Base-by-base conservation (phyloP, 176 grass and related monocot species). In the Areca catechu region DNA sequence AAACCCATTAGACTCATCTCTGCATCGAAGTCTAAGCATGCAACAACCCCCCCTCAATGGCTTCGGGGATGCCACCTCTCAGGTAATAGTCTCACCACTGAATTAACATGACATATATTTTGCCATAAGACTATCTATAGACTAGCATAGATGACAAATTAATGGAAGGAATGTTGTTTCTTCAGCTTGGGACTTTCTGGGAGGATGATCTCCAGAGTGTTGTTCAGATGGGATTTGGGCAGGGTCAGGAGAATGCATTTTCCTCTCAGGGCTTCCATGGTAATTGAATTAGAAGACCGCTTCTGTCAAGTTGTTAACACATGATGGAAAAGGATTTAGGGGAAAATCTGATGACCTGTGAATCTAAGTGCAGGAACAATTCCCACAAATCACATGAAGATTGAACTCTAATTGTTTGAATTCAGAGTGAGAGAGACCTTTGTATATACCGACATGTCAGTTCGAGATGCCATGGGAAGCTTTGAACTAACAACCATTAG, bases 121-220 rank as follows among this genome's bases (percentile, higher is more conserved):
- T 43, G 34, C 34, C 34, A 10, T 43, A 14, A 43, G 7, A 14
- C 14, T 43, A 43, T 43, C 34, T 12, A 2, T 12, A 14, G 34
- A 12, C 34, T 10, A 34, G 30, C 7, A 34, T 34, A 34, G 30
- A 34, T 15, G 24, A 17, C n/a, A 23, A 24, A 51, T 24, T 47
- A 16, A 60, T 24, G 14, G 30, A n/a, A 23, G 34, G 19, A 27
- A 14, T 53, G 18, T 15, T 20, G 10, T 50, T 34, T 61, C 61
- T 58, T 56, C 69, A 84, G 89, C 30, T 70, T 65, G 74, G 58
- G 23, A 63, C 61, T 15, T 62, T 87, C 62, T 94, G 89, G 89
- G 83, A 77, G 22, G 80, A 88, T 57, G 89, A 88, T 52, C 80
- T 94, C 22, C 89, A 88, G 27, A 94, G 71, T 57, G 70, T 84